Conservation (phyloP, 2,329 filamentous ascomycete species). For the Botryotinia convoluta region DNA sequence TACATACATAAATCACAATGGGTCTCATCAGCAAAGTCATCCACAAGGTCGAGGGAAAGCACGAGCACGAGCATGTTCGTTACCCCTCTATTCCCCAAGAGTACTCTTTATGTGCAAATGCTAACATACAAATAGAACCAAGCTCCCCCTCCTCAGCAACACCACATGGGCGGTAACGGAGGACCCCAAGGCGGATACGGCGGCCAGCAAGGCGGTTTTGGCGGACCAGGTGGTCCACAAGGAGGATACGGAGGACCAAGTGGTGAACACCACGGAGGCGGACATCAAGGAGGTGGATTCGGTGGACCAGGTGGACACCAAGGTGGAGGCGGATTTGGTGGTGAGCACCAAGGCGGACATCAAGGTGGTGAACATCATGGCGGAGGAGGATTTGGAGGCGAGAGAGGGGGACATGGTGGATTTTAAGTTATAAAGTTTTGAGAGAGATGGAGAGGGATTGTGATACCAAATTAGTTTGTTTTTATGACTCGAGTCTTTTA, state of each 20-base stretch:
- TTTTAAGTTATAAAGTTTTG: background rate
- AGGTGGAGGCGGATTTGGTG: background rate
- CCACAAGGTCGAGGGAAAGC: conserved; percentile 11
- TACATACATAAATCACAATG: background rate
- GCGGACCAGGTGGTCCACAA: too few species aligned
- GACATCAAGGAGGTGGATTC: background rate
- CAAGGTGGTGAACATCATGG: background rate
- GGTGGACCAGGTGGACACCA: background rate
- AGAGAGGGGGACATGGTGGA: background rate
- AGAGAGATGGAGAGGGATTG: background rate
- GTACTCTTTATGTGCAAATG: background rate
- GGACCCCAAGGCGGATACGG: background rate
- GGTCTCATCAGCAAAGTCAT: conserved; percentile 8
- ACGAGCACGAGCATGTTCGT: background rate
- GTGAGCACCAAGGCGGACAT: background rate
- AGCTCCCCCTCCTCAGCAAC: background rate
- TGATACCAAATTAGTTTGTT: conserved; percentile 9
- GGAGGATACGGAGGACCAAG: background rate
- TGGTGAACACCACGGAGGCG: background rate
- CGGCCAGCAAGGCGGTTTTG: background rate
- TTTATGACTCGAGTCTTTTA: background rate
- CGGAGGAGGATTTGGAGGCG: background rate
- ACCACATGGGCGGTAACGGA: background rate
- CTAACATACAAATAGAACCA: background rate
- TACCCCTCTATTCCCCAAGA: background rate